Percentiles rank a stretch among this genome's conserved stretches.
Evolutionary conservation across 2,329 filamentous ascomycete species (phyloP).

Genomic region (Leptographium galeiforme): DNA sequence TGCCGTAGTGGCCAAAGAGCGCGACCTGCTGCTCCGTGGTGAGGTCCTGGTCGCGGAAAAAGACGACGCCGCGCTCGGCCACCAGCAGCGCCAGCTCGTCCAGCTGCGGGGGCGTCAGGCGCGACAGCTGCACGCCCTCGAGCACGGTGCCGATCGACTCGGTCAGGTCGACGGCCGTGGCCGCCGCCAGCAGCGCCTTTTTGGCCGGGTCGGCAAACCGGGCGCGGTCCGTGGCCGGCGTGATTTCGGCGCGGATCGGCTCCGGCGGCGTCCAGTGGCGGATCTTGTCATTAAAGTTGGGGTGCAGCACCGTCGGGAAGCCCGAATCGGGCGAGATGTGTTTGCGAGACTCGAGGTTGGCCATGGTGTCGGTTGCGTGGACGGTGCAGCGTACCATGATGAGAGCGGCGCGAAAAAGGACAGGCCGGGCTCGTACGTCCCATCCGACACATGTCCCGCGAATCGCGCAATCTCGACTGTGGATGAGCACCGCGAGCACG

Average conservation of each 20-base stretch:
- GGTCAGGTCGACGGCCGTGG: slow-evolving; percentile 25
- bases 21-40: slow-evolving; percentile 26
- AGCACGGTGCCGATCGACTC: slow-evolving; percentile 28
- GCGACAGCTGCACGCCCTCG: slow-evolving; percentile 27
- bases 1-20: slow-evolving; percentile 34
- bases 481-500: too few relatives aligned
- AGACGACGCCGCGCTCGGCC: slow-evolving; percentile 32
- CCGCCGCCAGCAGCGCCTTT: slow-evolving; percentile 24
- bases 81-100: slow-evolving; percentile 36
- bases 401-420: not conserved
- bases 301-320: slow-evolving; percentile 30
- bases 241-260: slow-evolving; percentile 17
- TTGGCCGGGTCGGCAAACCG: slow-evolving; percentile 30
- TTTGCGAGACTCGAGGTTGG: slow-evolving; percentile 30
- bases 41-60: slow-evolving; percentile 34
- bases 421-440: too few relatives aligned
- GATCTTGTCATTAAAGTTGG: slow-evolving; percentile 32
- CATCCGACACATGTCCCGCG: too few relatives aligned
- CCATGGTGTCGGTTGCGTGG: too few relatives aligned
- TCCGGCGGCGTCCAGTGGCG: slow-evolving; percentile 26
- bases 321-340: slow-evolving; percentile 36
- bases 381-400: too few relatives aligned
- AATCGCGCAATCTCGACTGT: too few relatives aligned
- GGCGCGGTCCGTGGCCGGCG: slow-evolving; percentile 23
- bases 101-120: slow-evolving; percentile 28